These are phyloP conservation scores for Spergularia azorica DNA, from an alignment of 179 eudicot species.

Conservation along the genomic window DNA sequence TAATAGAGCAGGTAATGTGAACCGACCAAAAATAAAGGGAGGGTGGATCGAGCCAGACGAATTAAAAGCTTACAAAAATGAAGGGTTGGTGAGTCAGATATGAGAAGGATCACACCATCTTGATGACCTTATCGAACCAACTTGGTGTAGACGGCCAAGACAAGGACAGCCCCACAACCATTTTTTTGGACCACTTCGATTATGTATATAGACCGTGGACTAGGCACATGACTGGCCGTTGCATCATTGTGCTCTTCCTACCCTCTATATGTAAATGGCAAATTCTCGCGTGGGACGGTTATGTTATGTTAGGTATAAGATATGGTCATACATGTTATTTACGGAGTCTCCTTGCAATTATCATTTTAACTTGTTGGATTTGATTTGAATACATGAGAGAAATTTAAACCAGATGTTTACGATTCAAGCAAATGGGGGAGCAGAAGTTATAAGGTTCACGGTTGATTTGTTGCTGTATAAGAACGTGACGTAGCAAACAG, in stretches of 20 bases:
- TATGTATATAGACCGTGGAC: not conserved
- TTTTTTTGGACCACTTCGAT: slow-evolving; percentile 15
- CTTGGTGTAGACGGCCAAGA: slow-evolving; percentile 17
- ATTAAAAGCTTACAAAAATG: not conserved
- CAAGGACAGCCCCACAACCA: slow-evolving; percentile 7
- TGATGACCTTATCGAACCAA: slow-evolving; percentile 8
- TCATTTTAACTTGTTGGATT: no score
- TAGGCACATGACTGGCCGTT: not conserved
- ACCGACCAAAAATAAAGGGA: slow-evolving; percentile 1
- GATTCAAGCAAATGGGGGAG: no score
- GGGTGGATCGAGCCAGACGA: not conserved
- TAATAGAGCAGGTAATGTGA: slow-evolving; percentile 9
- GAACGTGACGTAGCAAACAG: no score
- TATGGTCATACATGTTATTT: no score
- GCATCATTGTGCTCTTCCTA: not conserved
- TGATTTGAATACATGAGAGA: no score
- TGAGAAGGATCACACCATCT: slow-evolving; percentile 30
- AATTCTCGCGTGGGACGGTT: no score
- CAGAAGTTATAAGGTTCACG: no score
- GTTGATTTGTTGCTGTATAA: no score
- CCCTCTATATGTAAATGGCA: no score
- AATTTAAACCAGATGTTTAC: no score
- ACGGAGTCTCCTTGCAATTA: no score
- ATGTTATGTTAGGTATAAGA: no score
- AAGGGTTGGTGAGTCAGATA: slow-evolving; percentile 15